Evolutionary conservation across 208 protist genomes (phyloP).

Genomic region (Acanthamoeba quina): DNA sequence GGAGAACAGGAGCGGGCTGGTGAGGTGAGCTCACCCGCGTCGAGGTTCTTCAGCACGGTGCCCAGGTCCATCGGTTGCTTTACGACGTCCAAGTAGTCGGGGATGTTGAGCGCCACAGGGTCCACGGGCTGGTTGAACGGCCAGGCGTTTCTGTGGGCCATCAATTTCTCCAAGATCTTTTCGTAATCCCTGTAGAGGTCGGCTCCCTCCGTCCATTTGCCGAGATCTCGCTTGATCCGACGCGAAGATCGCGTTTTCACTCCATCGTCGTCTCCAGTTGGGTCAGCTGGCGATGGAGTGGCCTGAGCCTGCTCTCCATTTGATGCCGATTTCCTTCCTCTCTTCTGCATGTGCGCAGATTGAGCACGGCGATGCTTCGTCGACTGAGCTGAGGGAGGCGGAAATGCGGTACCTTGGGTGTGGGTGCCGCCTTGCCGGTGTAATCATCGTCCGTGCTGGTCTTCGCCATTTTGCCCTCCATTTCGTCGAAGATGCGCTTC

Average conservation of each 20-base stretch:
- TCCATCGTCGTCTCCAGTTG: not conserved
- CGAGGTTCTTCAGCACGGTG: slow-evolving; percentile 78
- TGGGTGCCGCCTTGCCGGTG: not conserved
- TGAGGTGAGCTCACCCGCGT: not conserved
- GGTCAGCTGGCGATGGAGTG: not conserved
- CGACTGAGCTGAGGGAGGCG: not conserved
- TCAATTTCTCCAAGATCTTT: slow-evolving; percentile 17
- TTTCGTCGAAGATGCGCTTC: slow-evolving; percentile 18
- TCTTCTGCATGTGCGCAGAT: no score
- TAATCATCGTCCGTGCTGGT: not conserved
- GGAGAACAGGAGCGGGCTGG: no score
- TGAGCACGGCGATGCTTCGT: no score
- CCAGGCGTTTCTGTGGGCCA: slow-evolving; percentile 57
- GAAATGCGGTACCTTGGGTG: not conserved
- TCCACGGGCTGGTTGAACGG: slow-evolving; percentile 85
- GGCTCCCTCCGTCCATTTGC: not conserved
- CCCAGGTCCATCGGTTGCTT: slow-evolving; percentile 89
- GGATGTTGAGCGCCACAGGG: slow-evolving; percentile 85
- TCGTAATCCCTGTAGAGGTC: not conserved
- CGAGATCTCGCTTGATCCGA: slow-evolving; percentile 24
- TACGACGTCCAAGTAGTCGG: slow-evolving; percentile 89
- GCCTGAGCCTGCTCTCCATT: not conserved
- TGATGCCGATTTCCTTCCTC: not conserved
- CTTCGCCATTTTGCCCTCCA: not conserved
- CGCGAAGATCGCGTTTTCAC: not conserved